A percentile compares a stretch with the other conserved stretches of the same genome.
Evolutionary conservation across 2,329 filamentous ascomycete genomes (phyloP).

Genomic region (Tolypocladium guangdongense): DNA sequence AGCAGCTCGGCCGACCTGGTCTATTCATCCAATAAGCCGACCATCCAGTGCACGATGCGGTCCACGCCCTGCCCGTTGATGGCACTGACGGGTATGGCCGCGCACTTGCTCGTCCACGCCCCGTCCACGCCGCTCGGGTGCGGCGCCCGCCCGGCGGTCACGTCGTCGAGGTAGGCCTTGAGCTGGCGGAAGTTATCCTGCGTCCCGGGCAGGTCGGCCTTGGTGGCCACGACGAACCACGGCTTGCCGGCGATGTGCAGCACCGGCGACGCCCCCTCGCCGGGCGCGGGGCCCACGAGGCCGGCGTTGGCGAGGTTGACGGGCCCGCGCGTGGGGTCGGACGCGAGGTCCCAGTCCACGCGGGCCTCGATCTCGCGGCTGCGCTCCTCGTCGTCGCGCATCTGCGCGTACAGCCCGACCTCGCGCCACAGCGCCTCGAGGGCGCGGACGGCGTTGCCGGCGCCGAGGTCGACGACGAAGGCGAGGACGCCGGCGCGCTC

Average conservation of each 20-base stretch:
- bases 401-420: slow-evolving; percentile 75
- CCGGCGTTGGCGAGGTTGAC: slow-evolving; percentile 13
- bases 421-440: slow-evolving; percentile 82
- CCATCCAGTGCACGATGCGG: slow-evolving; percentile 59
- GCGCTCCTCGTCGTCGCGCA: slow-evolving; percentile 62
- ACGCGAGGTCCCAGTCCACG: slow-evolving; percentile 49
- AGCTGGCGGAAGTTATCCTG: slow-evolving; percentile 65
- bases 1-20: neutral
- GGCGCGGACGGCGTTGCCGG: slow-evolving; percentile 67
- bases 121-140: slow-evolving; percentile 62
- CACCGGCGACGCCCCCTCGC: slow-evolving; percentile 16
- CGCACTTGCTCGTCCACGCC: slow-evolving; percentile 50
- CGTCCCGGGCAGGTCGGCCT: slow-evolving; percentile 73
- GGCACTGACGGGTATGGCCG: slow-evolving; percentile 77
- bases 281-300: slow-evolving; percentile 4
- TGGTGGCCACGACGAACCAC: slow-evolving; percentile 93
- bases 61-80: slow-evolving; percentile 79
- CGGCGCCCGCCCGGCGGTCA: slow-evolving; percentile 49
- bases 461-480: slow-evolving; percentile 80
- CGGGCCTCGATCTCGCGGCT: slow-evolving; percentile 47
- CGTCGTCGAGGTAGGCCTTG: slow-evolving; percentile 55
- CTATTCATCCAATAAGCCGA: slow-evolving; percentile 51
- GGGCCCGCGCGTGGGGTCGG: slow-evolving; percentile 20
- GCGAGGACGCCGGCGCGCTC: slow-evolving; percentile 88
- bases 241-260: slow-evolving; percentile 85